A percentile compares a stretch with the other conserved stretches of the same genome.
Conservation (phyloP, 139 green algal species). For the Coelastrella sp. region DNA sequence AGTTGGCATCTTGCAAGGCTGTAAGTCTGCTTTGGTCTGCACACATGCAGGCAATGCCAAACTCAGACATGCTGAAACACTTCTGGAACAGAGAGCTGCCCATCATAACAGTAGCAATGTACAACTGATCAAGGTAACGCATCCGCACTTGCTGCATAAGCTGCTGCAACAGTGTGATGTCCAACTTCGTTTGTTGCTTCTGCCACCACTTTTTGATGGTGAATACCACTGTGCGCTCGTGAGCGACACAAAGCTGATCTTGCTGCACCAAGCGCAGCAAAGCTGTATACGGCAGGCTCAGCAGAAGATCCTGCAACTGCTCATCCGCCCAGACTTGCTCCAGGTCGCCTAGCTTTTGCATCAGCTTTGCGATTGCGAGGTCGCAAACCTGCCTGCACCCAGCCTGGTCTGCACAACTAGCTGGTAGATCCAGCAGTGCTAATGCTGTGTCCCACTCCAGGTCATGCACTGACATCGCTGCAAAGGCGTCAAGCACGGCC, state of each 20-base stretch:
- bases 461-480: neutral
- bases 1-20: neutral
- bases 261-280: neutral
- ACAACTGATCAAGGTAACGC: neutral
- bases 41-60: neutral
- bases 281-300: neutral
- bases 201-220: neutral
- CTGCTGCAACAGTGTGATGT: neutral
- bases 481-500: neutral
- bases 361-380: neutral
- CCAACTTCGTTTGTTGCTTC: neutral
- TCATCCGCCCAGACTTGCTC: neutral
- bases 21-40: neutral
- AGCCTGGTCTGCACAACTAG: neutral
- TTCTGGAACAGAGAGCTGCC: neutral
- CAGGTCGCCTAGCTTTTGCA: conserved; percentile 8
- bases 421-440: too few species aligned
- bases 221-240: neutral
- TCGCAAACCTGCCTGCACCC: neutral
- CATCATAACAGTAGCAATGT: neutral
- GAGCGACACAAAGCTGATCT: neutral
- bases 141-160: neutral
- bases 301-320: neutral
- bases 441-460: neutral
- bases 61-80: neutral